Base-by-base conservation (phyloP, 2,329 filamentous ascomycete genomes). In the Nectriaceae sp. region DNA sequence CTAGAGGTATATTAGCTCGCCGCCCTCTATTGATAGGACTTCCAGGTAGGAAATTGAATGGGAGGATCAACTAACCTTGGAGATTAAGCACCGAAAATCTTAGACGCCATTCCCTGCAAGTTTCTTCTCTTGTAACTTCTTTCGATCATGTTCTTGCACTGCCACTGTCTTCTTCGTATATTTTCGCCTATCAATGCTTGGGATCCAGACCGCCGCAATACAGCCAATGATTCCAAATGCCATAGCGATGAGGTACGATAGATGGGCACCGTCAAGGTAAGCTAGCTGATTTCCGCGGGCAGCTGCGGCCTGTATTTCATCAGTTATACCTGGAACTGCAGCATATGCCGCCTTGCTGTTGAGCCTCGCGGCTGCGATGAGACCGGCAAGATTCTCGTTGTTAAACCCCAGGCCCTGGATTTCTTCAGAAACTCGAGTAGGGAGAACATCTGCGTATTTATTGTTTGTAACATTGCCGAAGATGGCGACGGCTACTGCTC, bases 151-250 rank as follows among this genome's bases (percentile, higher is more conserved):
- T n/a, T n/a, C 47, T 19, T 50, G 47, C 26, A 50, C 21, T 4
- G 47, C 47, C 5, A 50, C 43, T 6, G 47, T 50, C 39, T 50
- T 50, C 15, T 50, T 50, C 18, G 47, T 50, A n/a, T 50, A 50
- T 36, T 50, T 50, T 21, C 47, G 40, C 16, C 29, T 19, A 4
- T 50, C 47, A 11, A 50, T 50, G 13, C 43, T 50, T 8, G 47
- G 47, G 5, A 47, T 50, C 44, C 43, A 50, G 26, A 50, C 42
- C n/a, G 47, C 47, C 6, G 44, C 47, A 4, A 50, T 21, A 4
- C 44, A 50, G 2, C 47, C 47, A 2, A 50, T 29, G 4, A 50
- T 44, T 1, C 47, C 47, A 46, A 50, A 50, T 5, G 43, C 44
- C 47, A 50, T 50, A 5, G 47, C 47, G 10, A 50, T 41, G 8